Evolutionary conservation across 1,284 basidiomycete genomes (phyloP).

Genomic region (Boletus smithii): DNA sequence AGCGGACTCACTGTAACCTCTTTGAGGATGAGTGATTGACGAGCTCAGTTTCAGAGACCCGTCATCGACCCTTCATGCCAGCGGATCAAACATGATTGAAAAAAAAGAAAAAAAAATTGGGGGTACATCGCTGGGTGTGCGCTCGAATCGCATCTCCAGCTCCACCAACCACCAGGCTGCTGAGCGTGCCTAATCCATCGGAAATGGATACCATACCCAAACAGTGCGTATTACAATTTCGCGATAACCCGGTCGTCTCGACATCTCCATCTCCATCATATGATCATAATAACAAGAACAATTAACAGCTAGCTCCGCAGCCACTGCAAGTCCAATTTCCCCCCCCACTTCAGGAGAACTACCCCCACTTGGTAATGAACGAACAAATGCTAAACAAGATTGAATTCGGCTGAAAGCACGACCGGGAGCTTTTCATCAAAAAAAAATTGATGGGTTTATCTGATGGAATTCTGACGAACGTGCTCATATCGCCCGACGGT

Average conservation of each 20-base stretch:
- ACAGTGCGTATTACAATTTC: constrained; percentile 20
- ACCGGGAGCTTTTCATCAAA: constrained; percentile 24
- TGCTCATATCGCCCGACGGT: constrained; percentile 31
- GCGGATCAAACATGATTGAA: background rate
- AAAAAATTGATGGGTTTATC: constrained; percentile 20
- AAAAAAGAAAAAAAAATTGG: background rate
- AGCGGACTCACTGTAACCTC: background rate
- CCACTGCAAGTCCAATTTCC: background rate
- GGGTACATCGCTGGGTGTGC: constrained; percentile 2
- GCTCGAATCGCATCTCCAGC: constrained; percentile 14
- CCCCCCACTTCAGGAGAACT: constrained; percentile 18
- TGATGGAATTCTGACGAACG: constrained; percentile 25
- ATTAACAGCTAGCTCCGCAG: constrained; percentile 8
- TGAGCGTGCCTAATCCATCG: constrained; percentile 14
- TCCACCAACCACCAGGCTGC: no score
- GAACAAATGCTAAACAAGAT: no score
- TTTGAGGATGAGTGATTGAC: background rate
- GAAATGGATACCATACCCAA: constrained; percentile 26
- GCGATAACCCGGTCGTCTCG: no score
- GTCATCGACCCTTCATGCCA: constrained; percentile 14
- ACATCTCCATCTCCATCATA: no score
- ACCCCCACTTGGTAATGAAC: constrained; percentile 19
- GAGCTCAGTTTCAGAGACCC: constrained; percentile 7
- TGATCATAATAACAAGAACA: background rate
- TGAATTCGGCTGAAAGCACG: constrained; percentile 14